phyloP scores from a whole-genome alignment of 2,329 filamentous ascomycete species.

The Aspergillus sp. region DNA sequence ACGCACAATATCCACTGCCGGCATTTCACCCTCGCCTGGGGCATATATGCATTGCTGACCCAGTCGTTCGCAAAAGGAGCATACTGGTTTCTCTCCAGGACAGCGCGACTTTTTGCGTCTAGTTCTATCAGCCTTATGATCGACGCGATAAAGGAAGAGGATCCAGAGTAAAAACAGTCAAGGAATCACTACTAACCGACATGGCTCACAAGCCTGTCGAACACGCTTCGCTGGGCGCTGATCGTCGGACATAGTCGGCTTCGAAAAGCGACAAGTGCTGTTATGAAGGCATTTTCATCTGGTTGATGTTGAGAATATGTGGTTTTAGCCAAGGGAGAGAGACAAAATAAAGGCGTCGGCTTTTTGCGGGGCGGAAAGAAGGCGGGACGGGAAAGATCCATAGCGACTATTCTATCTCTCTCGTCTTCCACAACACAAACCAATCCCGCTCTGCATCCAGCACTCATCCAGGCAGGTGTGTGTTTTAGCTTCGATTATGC shows the following conservation, averaged over 20 bases:
- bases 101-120: constrained; percentile 56
- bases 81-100: constrained; percentile 51
- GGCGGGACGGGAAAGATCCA: neutral
- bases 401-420: too few relatives aligned
- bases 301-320: neutral
- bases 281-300: neutral
- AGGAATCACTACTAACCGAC: constrained; percentile 32
- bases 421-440: neutral
- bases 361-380: constrained; percentile 8
- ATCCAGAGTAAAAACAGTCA: neutral
- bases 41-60: constrained; percentile 50
- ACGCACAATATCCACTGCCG: constrained; percentile 24
- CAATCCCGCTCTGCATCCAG: neutral
- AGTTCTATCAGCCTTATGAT: constrained; percentile 2
- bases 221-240: constrained; percentile 36
- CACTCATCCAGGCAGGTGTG: neutral
- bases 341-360: neutral
- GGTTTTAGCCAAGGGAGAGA: neutral
- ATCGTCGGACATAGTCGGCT: constrained; percentile 5
- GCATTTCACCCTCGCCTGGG: constrained; percentile 22
- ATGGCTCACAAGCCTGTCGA: constrained; percentile 45
- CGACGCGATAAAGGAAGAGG: neutral
- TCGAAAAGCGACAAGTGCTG: neutral
- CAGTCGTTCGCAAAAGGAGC: constrained; percentile 52
- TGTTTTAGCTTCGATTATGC: neutral